phyloP scores from a whole-genome alignment of 306 rosid genomes.

The Casuarina glauca region DNA sequence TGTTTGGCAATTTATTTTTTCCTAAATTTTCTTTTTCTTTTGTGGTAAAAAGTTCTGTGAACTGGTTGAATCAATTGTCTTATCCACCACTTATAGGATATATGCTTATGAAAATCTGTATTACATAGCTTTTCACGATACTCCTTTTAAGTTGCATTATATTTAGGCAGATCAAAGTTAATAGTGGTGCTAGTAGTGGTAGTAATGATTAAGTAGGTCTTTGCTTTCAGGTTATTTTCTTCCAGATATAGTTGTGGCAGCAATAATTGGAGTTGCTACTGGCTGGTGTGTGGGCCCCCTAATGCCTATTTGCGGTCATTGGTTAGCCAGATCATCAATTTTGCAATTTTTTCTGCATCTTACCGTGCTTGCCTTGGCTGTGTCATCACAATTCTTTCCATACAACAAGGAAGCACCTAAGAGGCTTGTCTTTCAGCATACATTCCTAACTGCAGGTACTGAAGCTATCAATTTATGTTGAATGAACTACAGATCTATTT shows the following conservation, averaged over 20 bases:
- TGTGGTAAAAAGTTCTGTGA: neutral
- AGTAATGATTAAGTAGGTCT: constrained; percentile 21
- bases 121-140: neutral
- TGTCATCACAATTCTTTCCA: constrained; percentile 93
- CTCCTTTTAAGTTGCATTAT: neutral
- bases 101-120: neutral
- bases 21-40: neutral
- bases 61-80: neutral
- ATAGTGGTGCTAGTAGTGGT: neutral
- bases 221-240: constrained; percentile 66
- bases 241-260: constrained; percentile 78
- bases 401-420: constrained; percentile 82
- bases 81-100: neutral
- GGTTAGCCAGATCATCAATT: constrained; percentile 84
- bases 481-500: constrained; percentile 6
- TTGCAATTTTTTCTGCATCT: constrained; percentile 75
- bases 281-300: constrained; percentile 86
- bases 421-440: constrained; percentile 81
- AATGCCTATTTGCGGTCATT: constrained; percentile 73
- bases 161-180: neutral
- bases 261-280: constrained; percentile 68
- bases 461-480: constrained; percentile 14
- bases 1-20: neutral
- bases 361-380: constrained; percentile 66
- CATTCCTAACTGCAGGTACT: constrained; percentile 76